Evolutionary conservation across 345 rosid genomes (phyloP).

Genomic region (Crucihimalaya himalaica): DNA sequence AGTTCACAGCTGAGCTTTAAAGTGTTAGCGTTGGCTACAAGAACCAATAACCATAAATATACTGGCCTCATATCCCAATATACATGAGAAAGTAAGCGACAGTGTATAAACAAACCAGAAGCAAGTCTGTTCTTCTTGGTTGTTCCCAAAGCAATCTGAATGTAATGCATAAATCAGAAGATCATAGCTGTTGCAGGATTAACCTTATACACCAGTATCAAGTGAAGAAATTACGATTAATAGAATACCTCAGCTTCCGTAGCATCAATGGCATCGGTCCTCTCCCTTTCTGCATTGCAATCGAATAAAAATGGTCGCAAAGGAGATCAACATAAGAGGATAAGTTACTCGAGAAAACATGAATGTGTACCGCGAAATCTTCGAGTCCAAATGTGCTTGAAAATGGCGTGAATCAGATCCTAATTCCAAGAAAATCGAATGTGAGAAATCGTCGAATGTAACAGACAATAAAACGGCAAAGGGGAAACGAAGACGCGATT

Average conservation of each 20-base stretch:
- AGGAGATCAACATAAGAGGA: neutral
- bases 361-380: conserved; percentile 53
- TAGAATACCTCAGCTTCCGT: conserved; percentile 58
- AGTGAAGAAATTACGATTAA: neutral
- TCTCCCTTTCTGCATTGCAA: conserved; percentile 58
- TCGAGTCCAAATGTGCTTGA: conserved; percentile 77
- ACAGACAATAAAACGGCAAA: too few relatives aligned
- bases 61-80: too few relatives aligned
- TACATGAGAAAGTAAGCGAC: too few relatives aligned
- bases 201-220: neutral
- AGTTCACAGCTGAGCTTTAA: too few relatives aligned
- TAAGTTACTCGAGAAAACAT: neutral
- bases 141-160: conserved; percentile 58
- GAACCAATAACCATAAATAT: too few relatives aligned
- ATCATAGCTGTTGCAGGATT: neutral
- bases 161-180: neutral
- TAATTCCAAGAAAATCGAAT: too few relatives aligned
- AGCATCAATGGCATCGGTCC: conserved; percentile 53
- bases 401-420: too few relatives aligned
- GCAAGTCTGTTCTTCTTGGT: conserved; percentile 74
- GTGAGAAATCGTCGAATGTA: too few relatives aligned
- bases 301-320: neutral
- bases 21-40: too few relatives aligned
- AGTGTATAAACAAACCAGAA: too few relatives aligned
- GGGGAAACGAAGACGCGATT: too few relatives aligned